Conservation (phyloP, 2,329 filamentous ascomycete species). For the Cladophialophora carrionii region DNA sequence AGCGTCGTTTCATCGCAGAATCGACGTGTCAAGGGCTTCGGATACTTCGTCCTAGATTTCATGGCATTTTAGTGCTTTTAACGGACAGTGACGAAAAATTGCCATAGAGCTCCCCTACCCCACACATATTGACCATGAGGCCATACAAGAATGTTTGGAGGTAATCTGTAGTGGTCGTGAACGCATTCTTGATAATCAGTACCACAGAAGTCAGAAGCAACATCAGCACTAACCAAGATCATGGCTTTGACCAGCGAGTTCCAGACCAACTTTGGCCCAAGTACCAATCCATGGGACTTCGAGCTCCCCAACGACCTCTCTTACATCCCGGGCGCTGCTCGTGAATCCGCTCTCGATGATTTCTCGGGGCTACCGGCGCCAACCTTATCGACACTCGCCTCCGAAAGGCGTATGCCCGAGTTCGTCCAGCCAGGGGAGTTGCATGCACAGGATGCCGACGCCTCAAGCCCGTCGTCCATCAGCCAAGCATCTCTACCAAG, state of each 20-base stretch:
- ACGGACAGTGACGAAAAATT: slow-evolving; percentile 4
- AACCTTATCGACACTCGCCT: background rate
- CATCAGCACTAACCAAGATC: background rate
- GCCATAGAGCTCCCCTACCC: background rate
- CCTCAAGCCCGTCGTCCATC: slow-evolving; percentile 5
- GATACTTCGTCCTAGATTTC: background rate
- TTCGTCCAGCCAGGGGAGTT: slow-evolving; percentile 26
- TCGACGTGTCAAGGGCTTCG: background rate
- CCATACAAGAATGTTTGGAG: slow-evolving; percentile 2
- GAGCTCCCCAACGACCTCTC: background rate
- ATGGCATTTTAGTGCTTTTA: background rate
- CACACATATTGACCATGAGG: background rate
- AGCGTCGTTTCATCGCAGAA: background rate
- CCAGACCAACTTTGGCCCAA: background rate
- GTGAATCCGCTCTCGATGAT: background rate
- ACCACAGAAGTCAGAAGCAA: background rate
- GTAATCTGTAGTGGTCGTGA: slow-evolving; percentile 2
- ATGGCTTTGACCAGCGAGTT: slow-evolving; percentile 8
- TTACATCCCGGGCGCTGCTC: background rate
- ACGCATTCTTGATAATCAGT: background rate
- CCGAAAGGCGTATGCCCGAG: slow-evolving; percentile 1
- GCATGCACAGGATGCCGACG: slow-evolving; percentile 1
- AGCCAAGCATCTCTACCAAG: slow-evolving; percentile 4
- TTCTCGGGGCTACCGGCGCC: background rate
- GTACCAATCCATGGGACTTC: slow-evolving; percentile 17